Conservation (phyloP, 208 protist species). For the Strigomonas culicis region DNA sequence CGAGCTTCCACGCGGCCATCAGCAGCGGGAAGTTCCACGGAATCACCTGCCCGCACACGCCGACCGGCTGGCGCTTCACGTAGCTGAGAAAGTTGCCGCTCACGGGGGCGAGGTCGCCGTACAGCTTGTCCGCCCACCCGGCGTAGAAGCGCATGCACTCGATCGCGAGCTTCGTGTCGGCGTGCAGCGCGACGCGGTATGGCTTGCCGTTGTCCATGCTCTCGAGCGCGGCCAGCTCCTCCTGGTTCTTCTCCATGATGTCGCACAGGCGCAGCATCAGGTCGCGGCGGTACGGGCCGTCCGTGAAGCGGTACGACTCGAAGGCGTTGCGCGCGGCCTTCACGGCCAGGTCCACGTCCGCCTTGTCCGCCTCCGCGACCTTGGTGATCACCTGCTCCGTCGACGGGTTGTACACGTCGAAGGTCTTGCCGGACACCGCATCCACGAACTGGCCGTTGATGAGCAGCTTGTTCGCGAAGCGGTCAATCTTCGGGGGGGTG, state of each 20-base stretch:
- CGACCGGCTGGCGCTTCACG: slow-evolving; percentile 78
- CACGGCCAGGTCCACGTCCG: slow-evolving; percentile 85
- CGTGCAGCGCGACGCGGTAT: slow-evolving; percentile 41
- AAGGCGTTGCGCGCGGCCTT: slow-evolving; percentile 68
- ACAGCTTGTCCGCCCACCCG: slow-evolving; percentile 89
- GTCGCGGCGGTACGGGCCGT: slow-evolving; percentile 42
- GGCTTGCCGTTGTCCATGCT: slow-evolving; percentile 91
- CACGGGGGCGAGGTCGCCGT: slow-evolving; percentile 63
- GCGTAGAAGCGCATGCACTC: slow-evolving; percentile 86
- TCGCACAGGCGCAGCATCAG: slow-evolving; percentile 77
- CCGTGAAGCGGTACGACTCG: slow-evolving; percentile 33
- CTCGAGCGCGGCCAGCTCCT: slow-evolving; percentile 81
- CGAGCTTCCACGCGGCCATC: slow-evolving; percentile 87
- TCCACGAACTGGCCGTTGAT: slow-evolving; percentile 87
- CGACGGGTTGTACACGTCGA: slow-evolving; percentile 74
- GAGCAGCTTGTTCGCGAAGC: slow-evolving; percentile 75
- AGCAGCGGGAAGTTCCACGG: slow-evolving; percentile 93
- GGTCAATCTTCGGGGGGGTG: slow-evolving; percentile 17
- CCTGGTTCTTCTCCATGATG: slow-evolving; percentile 53
- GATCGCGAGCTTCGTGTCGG: slow-evolving; percentile 54
- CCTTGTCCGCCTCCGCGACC: slow-evolving; percentile 70
- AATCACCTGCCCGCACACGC: slow-evolving; percentile 82
- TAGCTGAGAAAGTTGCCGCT: slow-evolving; percentile 57
- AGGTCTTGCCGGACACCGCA: slow-evolving; percentile 55
- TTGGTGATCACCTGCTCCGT: slow-evolving; percentile 70